These are phyloP conservation scores for Talaromyces islandicus DNA, from an alignment of 2,329 filamentous ascomycete species.

Conservation along the genomic window DNA sequence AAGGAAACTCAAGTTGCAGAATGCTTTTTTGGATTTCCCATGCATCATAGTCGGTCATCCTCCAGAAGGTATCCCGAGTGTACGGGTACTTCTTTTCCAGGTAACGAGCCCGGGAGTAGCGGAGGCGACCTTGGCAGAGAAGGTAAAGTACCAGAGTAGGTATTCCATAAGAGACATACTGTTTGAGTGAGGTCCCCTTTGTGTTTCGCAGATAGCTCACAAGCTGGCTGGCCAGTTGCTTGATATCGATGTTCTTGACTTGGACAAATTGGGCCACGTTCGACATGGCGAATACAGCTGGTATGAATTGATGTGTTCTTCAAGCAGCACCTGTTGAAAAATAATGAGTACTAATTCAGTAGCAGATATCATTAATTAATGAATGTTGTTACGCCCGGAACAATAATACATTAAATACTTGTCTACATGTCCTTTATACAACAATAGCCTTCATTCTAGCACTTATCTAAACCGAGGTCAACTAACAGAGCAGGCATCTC, in stretches of 20 bases:
- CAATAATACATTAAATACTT: background rate
- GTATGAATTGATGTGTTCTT: background rate
- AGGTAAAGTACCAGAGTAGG: background rate
- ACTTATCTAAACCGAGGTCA: background rate
- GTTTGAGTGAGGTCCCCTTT: background rate
- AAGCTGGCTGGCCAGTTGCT: background rate
- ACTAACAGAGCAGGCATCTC: background rate
- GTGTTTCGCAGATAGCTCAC: background rate
- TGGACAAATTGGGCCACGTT: background rate
- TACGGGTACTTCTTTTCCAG: conserved; percentile 24
- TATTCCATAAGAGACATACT: background rate
- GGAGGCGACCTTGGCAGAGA: background rate
- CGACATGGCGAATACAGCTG: background rate
- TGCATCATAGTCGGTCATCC: conserved; percentile 51
- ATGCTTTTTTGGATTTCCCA: conserved; percentile 44
- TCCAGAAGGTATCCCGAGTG: conserved; percentile 39
- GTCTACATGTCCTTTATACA: background rate
- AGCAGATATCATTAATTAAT: background rate
- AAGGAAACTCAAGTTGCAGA: conserved; percentile 51
- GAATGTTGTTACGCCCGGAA: background rate
- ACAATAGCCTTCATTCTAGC: background rate
- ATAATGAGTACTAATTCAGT: background rate
- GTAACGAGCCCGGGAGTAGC: background rate
- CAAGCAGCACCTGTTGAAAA: background rate
- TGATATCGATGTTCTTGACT: background rate